Base-by-base conservation (phyloP, 768 basidiomycete genomes). In the Pisolithus marmoratus region DNA sequence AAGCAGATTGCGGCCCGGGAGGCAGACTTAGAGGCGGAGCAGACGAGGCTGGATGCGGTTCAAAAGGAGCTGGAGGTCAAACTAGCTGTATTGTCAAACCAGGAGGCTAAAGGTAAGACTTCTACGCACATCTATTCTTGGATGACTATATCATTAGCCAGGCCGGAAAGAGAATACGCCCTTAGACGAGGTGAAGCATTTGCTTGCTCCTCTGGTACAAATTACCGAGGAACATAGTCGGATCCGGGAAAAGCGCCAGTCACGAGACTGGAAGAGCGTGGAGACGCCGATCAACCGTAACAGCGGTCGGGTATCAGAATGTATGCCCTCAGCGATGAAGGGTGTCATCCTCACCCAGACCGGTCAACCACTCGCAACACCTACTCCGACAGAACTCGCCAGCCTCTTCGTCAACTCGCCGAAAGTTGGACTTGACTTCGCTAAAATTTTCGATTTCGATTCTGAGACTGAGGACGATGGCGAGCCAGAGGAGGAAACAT, bases 321-420 rank as follows among this genome's bases (percentile, higher is more conserved):
- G 57, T 22, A 52, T 59, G n/a, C 62, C 58, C 23, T 81, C 79
- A 4, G 83, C 83, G 1, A 85, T 85, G 83, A 84, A 84, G 62
- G 83, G 90, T 3, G 86, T 93, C 37, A 75, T 93, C 27, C 73
- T 91, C 36, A 90, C 90, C 0, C 73, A 83, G 8, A 90, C 90
- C 0, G 90, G 90, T 8, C 83, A 90, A 62, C 72, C 76, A 2
- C 72, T 92, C 7, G 74, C 80, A 3, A 93, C 90, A 12, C 90
- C 90, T 1, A 74, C 78, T 2, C 85, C 85, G 0, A 71, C 75
- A 0, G 85, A 86, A 60, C 73, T 90, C 0, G 77, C 77, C 2
- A 82, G 78, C 34, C 73, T 90, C 2, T 86, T 91, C 59, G 75
- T 80, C 27, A 75, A 78, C 38, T 84, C 84, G 8, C 89, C 89